These are phyloP conservation scores for Rostrohypoxylon terebratum DNA, from an alignment of 495 filamentous ascomycete genomes.

Conservation along the genomic window DNA sequence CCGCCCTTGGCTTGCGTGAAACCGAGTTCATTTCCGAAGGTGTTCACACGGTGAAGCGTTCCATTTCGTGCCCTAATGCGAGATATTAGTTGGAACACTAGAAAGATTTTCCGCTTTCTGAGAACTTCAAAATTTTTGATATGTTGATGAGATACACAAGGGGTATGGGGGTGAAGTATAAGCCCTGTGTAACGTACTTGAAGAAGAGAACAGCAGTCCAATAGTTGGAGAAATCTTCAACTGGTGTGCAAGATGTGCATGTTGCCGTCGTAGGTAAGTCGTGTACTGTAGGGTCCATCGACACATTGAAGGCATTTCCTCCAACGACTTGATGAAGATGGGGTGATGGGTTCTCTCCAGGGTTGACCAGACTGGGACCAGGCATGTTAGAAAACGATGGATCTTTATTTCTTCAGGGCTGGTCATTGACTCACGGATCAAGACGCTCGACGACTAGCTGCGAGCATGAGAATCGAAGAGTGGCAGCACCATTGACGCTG, in stretches of 20 bases:
- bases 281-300: conserved; percentile 49
- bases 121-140: background rate
- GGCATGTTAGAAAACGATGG: conserved; percentile 26
- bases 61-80: conserved; percentile 53
- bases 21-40: conserved; percentile 57
- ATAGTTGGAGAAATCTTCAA: conserved; percentile 56
- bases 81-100: conserved; percentile 37
- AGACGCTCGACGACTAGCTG: conserved; percentile 60
- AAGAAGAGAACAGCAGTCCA: conserved; percentile 58
- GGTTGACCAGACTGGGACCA: conserved; percentile 49
- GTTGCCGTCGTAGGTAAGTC: conserved; percentile 51
- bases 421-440: conserved; percentile 50
- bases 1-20: conserved; percentile 54
- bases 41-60: conserved; percentile 56
- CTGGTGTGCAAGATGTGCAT: conserved; percentile 51
- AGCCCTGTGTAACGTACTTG: conserved; percentile 39
- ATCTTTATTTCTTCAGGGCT: background rate
- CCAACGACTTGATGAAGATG: conserved; percentile 54
- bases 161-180: background rate
- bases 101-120: background rate
- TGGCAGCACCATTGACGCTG: conserved; percentile 50
- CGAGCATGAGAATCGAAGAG: conserved; percentile 59
- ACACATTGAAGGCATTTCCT: conserved; percentile 53
- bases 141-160: background rate
- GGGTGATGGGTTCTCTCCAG: conserved; percentile 46